Evolutionary conservation across 768 basidiomycete species (phyloP), one percentile per base, ranked within the genome.

Genomic region (Royoungia palumana): DNA sequence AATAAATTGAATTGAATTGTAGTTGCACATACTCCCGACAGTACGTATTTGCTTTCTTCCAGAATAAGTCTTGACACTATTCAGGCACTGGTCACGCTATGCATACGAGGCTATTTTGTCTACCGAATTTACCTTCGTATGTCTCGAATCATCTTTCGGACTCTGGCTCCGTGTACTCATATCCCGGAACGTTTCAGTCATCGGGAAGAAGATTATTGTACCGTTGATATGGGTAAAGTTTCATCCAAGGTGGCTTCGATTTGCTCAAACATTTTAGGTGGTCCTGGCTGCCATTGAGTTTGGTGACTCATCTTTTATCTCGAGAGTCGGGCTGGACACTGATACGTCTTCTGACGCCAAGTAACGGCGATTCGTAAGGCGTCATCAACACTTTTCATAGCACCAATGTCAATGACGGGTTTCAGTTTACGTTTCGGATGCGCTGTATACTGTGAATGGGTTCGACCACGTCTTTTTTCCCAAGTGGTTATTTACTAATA

Each of bases 91-190:
- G 41, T 30, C 5, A 20, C 41, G 13, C 2, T 49, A 14, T 16
- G 30, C n/a, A 24, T 36, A 11, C 47, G 43, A 24, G 47, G 47
- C 4, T 43, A 37, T 19, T 36, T 49, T 11, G 11, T 43, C 11
- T 49, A 49, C 32, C 35, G 47, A 20, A 43, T 49, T 2, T 49
- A 42, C 19, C 8, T 43, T 14, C 14, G 47, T 49, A 11, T 28
- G 47, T 43, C 19, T 13, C 16, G 11, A 28, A 11, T 28, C 28
- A 2, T 32, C 6, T 1, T 8, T 22, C 28, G 5, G 12, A 12
- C 25, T 17, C 11, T 8, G 3, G n/a, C 11, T 11, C 11, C 19
- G n/a, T 19, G 12, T 21, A 9, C 32, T 30, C 16, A 32, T 5
- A 7, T 13, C 14, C 14, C 16, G 14, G 14, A 6, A 32, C 5